Evolutionary conservation across 1,284 basidiomycete species (phyloP), one percentile per base, ranked within the genome.

Genomic region (Microbotryum scabiosae): DNA sequence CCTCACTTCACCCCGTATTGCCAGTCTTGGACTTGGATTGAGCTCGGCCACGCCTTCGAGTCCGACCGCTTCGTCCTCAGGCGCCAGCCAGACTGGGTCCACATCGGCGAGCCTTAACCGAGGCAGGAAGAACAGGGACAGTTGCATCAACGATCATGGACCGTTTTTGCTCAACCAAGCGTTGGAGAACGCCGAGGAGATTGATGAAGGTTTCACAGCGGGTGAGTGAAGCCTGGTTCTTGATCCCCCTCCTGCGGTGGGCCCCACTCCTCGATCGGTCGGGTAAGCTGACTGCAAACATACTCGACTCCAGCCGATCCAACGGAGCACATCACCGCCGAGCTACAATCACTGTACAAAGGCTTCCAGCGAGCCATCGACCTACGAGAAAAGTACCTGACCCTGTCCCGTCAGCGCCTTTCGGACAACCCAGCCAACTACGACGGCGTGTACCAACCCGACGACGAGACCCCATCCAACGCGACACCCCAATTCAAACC

Each of bases 401-500:
- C 79, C 16, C 81, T 82, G 58, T 94, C 91, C 1, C 81, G 85
- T 9, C 92, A 97, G 74, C 82, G 87, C n/a, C 59, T 74, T 44
- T 90, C 91, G 5, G 93, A 97, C 76, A 88, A 96, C 74, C 92
- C 92, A 0, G 82, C 82, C 66, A 89, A 96, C 74, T 83, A 90
- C 73, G 93, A 96, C 69, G 87, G 84, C 0, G 6, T 23, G 6
- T 66, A 57, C 63, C 45, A 54, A 23, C 59, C 59, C 6, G 57
- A 59, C 62, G 66, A 62, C 4, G 57, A 61, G 9, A 57, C 60
- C 1, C 56, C 63, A 18, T 49, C 44, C 18, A 49, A 57, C 18
- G 48, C 57, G 6, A n/a, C 9, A 53, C 59, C 62, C 5, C 8
- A 30, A 0, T 76, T 79, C 60, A 71, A 81, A 47, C 77, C 82